Conservation (phyloP, 148 eudicot species). For the Vaccinium corymbosum region DNA sequence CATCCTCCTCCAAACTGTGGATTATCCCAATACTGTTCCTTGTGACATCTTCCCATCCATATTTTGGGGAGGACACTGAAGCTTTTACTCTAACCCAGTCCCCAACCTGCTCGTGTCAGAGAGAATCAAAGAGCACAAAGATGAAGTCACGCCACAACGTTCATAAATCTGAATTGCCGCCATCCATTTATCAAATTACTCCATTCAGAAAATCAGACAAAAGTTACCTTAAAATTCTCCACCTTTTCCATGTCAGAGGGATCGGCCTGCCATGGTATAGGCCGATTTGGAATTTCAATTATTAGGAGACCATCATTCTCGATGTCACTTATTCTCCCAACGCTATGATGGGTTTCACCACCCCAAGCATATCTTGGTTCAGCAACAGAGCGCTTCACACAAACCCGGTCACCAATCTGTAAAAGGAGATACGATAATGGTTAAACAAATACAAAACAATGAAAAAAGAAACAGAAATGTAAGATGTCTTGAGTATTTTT, state of each 20-base stretch:
- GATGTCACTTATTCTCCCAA: constrained; percentile 90
- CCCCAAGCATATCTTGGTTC: constrained; percentile 99
- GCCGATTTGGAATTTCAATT: constrained; percentile 91
- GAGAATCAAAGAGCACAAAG: constrained; percentile 4
- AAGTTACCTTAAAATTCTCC: constrained; percentile 87
- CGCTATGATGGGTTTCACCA: constrained; percentile 98
- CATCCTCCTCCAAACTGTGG: constrained; percentile 95
- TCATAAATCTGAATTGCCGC: neutral
- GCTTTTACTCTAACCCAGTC: constrained; percentile 96
- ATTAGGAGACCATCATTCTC: constrained; percentile 92
- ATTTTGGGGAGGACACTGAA: constrained; percentile 96
- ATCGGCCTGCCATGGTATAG: constrained; percentile 99
- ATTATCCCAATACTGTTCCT: constrained; percentile 86
- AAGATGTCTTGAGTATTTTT: neutral
- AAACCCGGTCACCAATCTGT: constrained; percentile 88
- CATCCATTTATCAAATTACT: neutral
- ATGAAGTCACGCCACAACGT: neutral
- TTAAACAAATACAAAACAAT: constrained; percentile 10
- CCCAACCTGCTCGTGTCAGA: constrained; percentile 55
- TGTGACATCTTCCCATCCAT: constrained; percentile 95
- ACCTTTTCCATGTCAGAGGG: constrained; percentile 99
- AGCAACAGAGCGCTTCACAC: constrained; percentile 92
- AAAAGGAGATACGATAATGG: constrained; percentile 10
- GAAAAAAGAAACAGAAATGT: constrained; percentile 10
- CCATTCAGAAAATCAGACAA: constrained; percentile 10